Conservation (phyloP, 768 basidiomycete species). For the Infundibulicybe gibba region DNA sequence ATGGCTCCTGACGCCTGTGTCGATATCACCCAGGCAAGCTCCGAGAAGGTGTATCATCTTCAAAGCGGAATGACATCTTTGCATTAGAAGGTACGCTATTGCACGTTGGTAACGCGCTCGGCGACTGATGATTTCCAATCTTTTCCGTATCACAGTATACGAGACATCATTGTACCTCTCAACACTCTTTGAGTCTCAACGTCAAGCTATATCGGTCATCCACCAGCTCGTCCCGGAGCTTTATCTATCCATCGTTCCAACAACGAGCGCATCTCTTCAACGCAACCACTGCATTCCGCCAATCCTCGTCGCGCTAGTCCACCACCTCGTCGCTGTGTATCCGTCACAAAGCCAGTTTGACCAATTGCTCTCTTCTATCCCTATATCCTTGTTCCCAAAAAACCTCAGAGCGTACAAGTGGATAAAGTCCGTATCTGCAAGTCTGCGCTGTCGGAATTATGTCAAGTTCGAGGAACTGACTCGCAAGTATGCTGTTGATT, state of each 20-base stretch:
- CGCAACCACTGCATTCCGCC: conserved; percentile 22
- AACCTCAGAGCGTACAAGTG: conserved; percentile 37
- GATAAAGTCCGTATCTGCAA: conserved; percentile 48
- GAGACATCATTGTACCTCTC: conserved; percentile 71
- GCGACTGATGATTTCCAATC: background rate
- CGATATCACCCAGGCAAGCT: conserved; percentile 53
- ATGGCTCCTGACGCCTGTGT: background rate
- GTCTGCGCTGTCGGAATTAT: conserved; percentile 54
- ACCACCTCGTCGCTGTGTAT: conserved; percentile 53
- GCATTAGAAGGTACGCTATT: conserved; percentile 57
- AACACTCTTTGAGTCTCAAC: conserved; percentile 55
- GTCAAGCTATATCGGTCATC: conserved; percentile 60
- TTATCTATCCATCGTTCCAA: conserved; percentile 22
- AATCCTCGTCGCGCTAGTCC: conserved; percentile 49
- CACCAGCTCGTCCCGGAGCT: conserved; percentile 53
- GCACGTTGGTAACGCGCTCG: background rate
- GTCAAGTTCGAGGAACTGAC: conserved; percentile 46
- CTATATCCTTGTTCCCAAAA: conserved; percentile 32
- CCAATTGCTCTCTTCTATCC: conserved; percentile 39
- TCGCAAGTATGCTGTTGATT: conserved; percentile 14
- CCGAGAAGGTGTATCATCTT: conserved; percentile 67
- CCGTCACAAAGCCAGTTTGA: conserved; percentile 63
- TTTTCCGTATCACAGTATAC: conserved; percentile 43
- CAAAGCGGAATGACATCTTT: conserved; percentile 56
- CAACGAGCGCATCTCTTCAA: conserved; percentile 8